These are phyloP conservation scores for Lentinula edodes DNA, from an alignment of 768 basidiomycete species.

Conservation along the genomic window DNA sequence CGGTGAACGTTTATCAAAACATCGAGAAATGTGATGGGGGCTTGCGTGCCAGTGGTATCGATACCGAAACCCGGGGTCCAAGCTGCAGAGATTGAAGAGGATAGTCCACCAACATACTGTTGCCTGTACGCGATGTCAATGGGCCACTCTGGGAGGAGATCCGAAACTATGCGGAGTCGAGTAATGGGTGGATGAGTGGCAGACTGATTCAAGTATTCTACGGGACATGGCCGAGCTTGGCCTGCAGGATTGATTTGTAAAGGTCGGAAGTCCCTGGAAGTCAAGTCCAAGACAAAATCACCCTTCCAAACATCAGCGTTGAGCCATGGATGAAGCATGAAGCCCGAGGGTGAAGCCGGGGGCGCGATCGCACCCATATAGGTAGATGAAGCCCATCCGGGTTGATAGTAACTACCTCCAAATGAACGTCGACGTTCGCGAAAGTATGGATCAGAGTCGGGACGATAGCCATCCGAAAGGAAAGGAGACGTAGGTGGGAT, in stretches of 20 bases:
- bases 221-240: slow-evolving; percentile 30
- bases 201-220: slow-evolving; percentile 41
- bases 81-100: slow-evolving; percentile 7
- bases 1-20: slow-evolving; percentile 47
- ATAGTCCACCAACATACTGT: slow-evolving; percentile 1
- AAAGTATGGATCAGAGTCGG: slow-evolving; percentile 8
- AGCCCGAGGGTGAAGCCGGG: slow-evolving; percentile 14
- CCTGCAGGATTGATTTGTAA: slow-evolving; percentile 29
- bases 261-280: slow-evolving; percentile 41
- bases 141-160: slow-evolving; percentile 56
- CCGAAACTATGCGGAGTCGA: slow-evolving; percentile 52
- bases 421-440: slow-evolving; percentile 22
- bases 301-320: slow-evolving; percentile 42
- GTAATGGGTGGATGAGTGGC: slow-evolving; percentile 54
- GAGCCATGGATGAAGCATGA: slow-evolving; percentile 43
- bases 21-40: slow-evolving; percentile 54
- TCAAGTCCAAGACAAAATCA: slow-evolving; percentile 54
- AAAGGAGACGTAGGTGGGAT: slow-evolving; percentile 17
- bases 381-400: slow-evolving; percentile 5
- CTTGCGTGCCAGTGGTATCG: slow-evolving; percentile 18
- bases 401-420: slow-evolving; percentile 11
- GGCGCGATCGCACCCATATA: slow-evolving; percentile 13
- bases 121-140: slow-evolving; percentile 42
- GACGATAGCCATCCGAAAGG: slow-evolving; percentile 12
- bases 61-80: slow-evolving; percentile 11